phyloP scores from a whole-genome alignment of 208 protist species.

The Acanthamoeba castellanii region DNA sequence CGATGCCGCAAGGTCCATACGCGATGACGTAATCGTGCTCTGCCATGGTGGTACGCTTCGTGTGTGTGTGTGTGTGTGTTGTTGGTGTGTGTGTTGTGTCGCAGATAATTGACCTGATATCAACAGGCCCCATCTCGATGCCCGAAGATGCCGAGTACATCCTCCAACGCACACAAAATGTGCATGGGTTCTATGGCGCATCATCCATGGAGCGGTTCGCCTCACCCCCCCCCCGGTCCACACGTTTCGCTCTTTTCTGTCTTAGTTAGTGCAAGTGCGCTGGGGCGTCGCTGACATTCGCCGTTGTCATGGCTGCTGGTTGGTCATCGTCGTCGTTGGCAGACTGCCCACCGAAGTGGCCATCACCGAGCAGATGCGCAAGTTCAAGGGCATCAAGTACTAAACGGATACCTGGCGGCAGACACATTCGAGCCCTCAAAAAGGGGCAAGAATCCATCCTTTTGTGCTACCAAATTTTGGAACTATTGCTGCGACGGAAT shows the following conservation, averaged over 20 bases:
- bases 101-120: neutral
- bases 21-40: slow-evolving; percentile 43
- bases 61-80: too few relatives aligned
- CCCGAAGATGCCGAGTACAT: slow-evolving; percentile 72
- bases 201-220: slow-evolving; percentile 44
- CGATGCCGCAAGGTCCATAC: slow-evolving; percentile 3
- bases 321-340: neutral
- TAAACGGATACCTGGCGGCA: neutral
- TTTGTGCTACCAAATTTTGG: too few relatives aligned
- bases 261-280: too few relatives aligned
- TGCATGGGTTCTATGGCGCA: slow-evolving; percentile 70
- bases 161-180: neutral
- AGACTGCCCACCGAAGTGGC: slow-evolving; percentile 65
- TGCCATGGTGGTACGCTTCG: slow-evolving; percentile 51
- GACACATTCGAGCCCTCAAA: too few relatives aligned
- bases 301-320: too few relatives aligned
- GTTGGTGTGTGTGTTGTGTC: neutral
- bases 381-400: slow-evolving; percentile 62
- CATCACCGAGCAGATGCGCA: slow-evolving; percentile 64
- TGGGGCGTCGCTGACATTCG: too few relatives aligned
- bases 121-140: slow-evolving; percentile 43
- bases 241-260: too few relatives aligned
- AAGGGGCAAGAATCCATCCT: too few relatives aligned
- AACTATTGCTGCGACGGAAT: too few relatives aligned
- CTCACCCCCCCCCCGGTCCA: too few relatives aligned